Evolutionary conservation across 768 basidiomycete genomes (phyloP).

Genomic region (Auricularia cornea): DNA sequence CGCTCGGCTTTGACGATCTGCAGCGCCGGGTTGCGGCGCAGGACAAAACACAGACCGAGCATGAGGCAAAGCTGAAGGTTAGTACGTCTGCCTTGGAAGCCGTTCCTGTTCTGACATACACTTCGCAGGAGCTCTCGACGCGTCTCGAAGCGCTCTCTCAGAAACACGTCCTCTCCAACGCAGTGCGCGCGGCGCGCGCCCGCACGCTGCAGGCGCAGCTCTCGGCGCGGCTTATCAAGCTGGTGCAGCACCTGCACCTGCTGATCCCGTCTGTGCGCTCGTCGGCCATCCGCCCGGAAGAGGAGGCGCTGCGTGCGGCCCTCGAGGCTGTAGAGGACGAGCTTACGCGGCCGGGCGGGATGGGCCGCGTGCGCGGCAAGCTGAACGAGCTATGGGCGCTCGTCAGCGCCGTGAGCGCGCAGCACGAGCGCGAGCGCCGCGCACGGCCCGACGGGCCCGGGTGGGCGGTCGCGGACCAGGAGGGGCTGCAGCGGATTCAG

Average conservation of each 20-base stretch:
- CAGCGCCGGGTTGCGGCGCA: constrained; percentile 74
- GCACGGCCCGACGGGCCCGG: constrained; percentile 34
- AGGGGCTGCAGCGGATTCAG: constrained; percentile 66
- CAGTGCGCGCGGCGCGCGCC: constrained; percentile 57
- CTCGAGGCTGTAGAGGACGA: constrained; percentile 74
- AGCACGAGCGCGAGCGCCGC: constrained; percentile 33
- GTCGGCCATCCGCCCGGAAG: constrained; percentile 68
- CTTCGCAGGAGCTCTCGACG: constrained; percentile 51
- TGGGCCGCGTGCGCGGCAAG: constrained; percentile 35
- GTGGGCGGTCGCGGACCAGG: constrained; percentile 84
- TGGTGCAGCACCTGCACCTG: constrained; percentile 71
- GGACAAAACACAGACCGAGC: constrained; percentile 51
- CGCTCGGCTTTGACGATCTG: constrained; percentile 74
- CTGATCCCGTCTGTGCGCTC: constrained; percentile 70
- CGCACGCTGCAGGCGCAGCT: constrained; percentile 58
- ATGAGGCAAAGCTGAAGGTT: constrained; percentile 60
- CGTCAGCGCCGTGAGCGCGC: constrained; percentile 59
- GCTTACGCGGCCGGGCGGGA: constrained; percentile 40
- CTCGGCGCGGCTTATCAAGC: constrained; percentile 55
- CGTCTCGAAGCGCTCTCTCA: constrained; percentile 54
- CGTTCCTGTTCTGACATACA: background rate
- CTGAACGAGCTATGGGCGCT: constrained; percentile 82
- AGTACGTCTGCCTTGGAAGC: background rate
- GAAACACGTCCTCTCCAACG: constrained; percentile 56
- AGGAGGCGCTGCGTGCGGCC: constrained; percentile 61